Base-by-base conservation (phyloP, 192 early-diverging fungal genomes). In the Lunasporangiospora selenospora region DNA sequence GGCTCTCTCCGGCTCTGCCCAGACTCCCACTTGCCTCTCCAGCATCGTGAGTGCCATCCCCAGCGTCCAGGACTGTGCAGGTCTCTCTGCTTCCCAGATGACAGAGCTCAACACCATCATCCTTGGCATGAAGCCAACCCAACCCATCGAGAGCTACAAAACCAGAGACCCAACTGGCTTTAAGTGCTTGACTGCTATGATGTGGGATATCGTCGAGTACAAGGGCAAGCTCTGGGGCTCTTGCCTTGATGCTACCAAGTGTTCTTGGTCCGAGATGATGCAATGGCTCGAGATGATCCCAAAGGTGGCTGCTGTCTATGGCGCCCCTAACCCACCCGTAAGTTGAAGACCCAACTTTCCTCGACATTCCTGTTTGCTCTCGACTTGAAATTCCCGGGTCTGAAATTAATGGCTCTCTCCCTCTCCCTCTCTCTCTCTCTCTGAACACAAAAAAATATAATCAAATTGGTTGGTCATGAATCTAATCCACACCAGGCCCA, bases 191-290 rank as follows among this genome's bases (percentile, higher is more conserved):
- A 49, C 44, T 0, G 51, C 50, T 4, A 10, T 70, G 45, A 70
- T 70, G 67, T 70, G 67, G 67, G 67, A 70, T 18, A 50, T 46
- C 30, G 58, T 70, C 39, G 43, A 70, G 12, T 70, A 70, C 53
- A 61, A 61, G 52, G 67, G 41, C 27, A 24, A 70, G 30, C 67
- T 70, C 29, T 70, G 58, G 67, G 38, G 58, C 13, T 19, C 11
- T 1, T 70, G 67, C 30, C 45, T 70, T 11, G 39, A 55, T 19
- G 31, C 8, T 0, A 70, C 27, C 3, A 15, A 36, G 3, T 70
- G 67, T n/a, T 39, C 58, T 34, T 70, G 67, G 67, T 6, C 58
- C 3, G 67, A 70, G 39, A 70, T 70, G 67, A 70, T 70, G 67
- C 67, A 70, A 10, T 70, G 53, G 36, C 12, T 70, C 40, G 67